Base-by-base conservation (phyloP, 345 rosid genomes). In the Citrus medica region DNA sequence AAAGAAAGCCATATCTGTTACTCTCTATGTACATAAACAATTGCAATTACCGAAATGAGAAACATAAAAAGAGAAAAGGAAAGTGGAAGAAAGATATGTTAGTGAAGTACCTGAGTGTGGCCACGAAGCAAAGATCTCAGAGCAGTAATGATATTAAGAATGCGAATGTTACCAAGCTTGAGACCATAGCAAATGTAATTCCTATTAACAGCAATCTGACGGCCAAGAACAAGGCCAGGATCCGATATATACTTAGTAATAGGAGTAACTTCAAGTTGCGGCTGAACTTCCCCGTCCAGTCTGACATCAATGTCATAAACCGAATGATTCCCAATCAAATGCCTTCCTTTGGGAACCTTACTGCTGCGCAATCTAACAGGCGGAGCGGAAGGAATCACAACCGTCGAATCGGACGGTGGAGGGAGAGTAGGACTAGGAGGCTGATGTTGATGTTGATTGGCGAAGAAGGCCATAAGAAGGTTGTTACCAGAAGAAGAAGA, bases 1-100 rank as follows among this genome's bases (percentile, higher is more conserved):
- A 48, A 92, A 92, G 85, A 92, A 92, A n/a, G 89, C 91, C 97
- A 90, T 92, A 81, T 92, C 94, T 17, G 90, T 81, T 51, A 90
- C 91, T 80, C 86, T 86, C 94, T 90, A 82, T 74, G 82, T 4
- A 46, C 4, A 28, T 68, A 30, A 77, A 64, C 56, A 58, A 77
- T 28, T 22, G 59, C 37, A 71, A 62, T n/a, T 59, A 69, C 35
- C 13, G 48, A 25, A 40, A 73, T 51, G 22, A 37, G 48, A 67
- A 59, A n/a, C n/a, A 59, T 25, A n/a, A 71, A 63, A 19, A 0
- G 4, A 10, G 22, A 16, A 67, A 14, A 51, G 0, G 24, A 7
- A 6, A 38, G 42, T n/a, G 24, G 13, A 32, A 32, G 73, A 53
- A 19, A 24, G 32, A 46, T 3, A 3, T 46, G 13, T 4, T 8